Evolutionary conservation across 2,329 filamentous ascomycete genomes (phyloP).

Genomic region (Bretziella fagacearum): DNA sequence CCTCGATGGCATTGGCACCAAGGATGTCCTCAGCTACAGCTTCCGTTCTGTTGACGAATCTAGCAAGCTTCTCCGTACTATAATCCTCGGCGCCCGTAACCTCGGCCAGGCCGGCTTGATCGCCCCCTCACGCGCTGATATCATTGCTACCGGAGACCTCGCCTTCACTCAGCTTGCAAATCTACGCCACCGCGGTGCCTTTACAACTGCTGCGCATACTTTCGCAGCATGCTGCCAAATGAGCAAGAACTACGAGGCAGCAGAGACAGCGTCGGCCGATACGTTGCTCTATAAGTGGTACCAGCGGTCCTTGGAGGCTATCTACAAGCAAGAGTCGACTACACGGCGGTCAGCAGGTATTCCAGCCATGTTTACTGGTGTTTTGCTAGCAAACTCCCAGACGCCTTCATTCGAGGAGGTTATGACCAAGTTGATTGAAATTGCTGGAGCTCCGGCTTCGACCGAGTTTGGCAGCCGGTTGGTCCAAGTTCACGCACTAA

Average conservation of each 20-base stretch:
- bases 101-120: slow-evolving; percentile 28
- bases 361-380: slow-evolving; percentile 67
- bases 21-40: slow-evolving; percentile 83
- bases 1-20: slow-evolving; percentile 56
- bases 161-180: slow-evolving; percentile 70
- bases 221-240: slow-evolving; percentile 66
- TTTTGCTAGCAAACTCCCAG: slow-evolving; percentile 48
- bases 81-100: slow-evolving; percentile 38
- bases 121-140: slow-evolving; percentile 34
- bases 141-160: slow-evolving; percentile 50
- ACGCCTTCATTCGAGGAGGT: slow-evolving; percentile 46
- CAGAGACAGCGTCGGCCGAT: slow-evolving; percentile 19
- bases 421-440: slow-evolving; percentile 43
- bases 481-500: slow-evolving; percentile 86
- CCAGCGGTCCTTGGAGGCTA: slow-evolving; percentile 50
- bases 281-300: slow-evolving; percentile 54
- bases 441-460: slow-evolving; percentile 35
- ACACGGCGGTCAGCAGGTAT: slow-evolving; percentile 86
- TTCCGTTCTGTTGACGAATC: slow-evolving; percentile 93
- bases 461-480: slow-evolving; percentile 49
- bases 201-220: slow-evolving; percentile 80
- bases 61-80: slow-evolving; percentile 53
- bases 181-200: slow-evolving; percentile 78
- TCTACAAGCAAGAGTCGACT: slow-evolving; percentile 59
- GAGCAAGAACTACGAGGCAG: slow-evolving; percentile 30